Conservation (phyloP, 805 yeast genomes). For the Priceomyces carsonii region DNA sequence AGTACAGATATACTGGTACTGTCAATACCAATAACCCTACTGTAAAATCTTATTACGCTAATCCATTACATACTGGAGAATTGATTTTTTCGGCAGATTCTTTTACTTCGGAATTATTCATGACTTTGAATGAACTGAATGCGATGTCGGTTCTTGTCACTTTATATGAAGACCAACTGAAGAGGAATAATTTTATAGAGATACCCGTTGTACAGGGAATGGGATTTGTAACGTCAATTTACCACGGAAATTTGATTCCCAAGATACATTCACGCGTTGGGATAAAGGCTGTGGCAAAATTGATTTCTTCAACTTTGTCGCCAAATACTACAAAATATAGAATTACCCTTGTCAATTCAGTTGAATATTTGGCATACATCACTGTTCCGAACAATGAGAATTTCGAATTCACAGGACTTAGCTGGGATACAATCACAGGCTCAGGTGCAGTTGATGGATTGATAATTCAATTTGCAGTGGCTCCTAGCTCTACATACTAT, state of each 20-base stretch:
- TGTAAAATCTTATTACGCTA: slow-evolving; percentile 44
- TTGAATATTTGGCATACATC: too few species aligned
- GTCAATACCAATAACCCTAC: slow-evolving; percentile 39
- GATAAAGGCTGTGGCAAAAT: slow-evolving; percentile 5
- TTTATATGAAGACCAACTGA: too few species aligned
- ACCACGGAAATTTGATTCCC: slow-evolving; percentile 35
- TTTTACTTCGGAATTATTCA: too few species aligned
- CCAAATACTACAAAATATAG: too few species aligned
- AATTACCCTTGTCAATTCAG: too few species aligned
- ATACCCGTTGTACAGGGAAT: slow-evolving; percentile 69
- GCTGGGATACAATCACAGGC: slow-evolving; percentile 19
- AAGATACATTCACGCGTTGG: slow-evolving; percentile 9
- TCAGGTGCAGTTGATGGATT: slow-evolving; percentile 15
- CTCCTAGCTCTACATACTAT: too few species aligned
- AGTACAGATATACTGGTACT: slow-evolving; percentile 39
- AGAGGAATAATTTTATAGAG: too few species aligned
- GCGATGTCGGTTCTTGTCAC: too few species aligned
- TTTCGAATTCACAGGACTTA: slow-evolving; percentile 22
- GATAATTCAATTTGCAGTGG: slow-evolving; percentile 29
- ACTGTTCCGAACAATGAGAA: slow-evolving; percentile 26
- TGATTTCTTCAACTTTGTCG: too few species aligned
- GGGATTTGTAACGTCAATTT: slow-evolving; percentile 72
- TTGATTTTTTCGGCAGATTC: slow-evolving; percentile 49
- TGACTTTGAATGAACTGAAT: too few species aligned
- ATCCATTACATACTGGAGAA: slow-evolving; percentile 52